These are phyloP conservation scores for Mortierella sp. DNA, from an alignment of 371 early-diverging fungal species.

Conservation along the genomic window DNA sequence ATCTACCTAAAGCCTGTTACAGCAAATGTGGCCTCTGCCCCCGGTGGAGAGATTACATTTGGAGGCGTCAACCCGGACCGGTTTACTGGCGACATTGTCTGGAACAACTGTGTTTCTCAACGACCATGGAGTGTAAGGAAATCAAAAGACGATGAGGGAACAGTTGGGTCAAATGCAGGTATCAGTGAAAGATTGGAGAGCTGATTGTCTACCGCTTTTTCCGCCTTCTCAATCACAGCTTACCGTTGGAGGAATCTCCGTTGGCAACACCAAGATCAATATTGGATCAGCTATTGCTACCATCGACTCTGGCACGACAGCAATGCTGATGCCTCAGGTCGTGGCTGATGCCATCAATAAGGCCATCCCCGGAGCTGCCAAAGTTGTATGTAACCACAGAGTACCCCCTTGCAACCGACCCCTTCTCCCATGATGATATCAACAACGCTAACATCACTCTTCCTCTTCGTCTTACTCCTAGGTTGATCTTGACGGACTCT, in stretches of 20 bases:
- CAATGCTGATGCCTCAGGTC: conserved; percentile 34
- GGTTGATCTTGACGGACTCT: conserved; percentile 8
- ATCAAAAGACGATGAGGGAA: too few species aligned
- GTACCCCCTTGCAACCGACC: too few species aligned
- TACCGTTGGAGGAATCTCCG: conserved; percentile 20
- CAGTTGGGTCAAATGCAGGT: background rate
- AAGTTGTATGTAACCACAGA: conserved; percentile 4
- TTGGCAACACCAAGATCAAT: conserved; percentile 11
- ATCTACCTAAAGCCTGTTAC: conserved; percentile 15
- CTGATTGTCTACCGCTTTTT: background rate
- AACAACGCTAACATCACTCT: background rate
- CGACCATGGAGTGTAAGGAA: conserved; percentile 43
- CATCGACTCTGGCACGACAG: conserved; percentile 50
- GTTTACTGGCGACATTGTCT: conserved; percentile 64
- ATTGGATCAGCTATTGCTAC: conserved; percentile 4
- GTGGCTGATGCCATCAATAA: conserved; percentile 31
- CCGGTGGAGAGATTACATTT: conserved; percentile 70
- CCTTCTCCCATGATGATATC: too few species aligned
- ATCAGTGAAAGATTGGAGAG: background rate
- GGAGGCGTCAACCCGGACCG: conserved; percentile 66
- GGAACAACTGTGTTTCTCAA: conserved; percentile 21
- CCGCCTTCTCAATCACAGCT: conserved; percentile 9
- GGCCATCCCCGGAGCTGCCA: conserved; percentile 30
- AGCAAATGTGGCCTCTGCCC: background rate
- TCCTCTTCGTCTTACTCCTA: background rate